Evolutionary conservation across 805 yeast species (phyloP).

Genomic region (Pichia insulana): DNA sequence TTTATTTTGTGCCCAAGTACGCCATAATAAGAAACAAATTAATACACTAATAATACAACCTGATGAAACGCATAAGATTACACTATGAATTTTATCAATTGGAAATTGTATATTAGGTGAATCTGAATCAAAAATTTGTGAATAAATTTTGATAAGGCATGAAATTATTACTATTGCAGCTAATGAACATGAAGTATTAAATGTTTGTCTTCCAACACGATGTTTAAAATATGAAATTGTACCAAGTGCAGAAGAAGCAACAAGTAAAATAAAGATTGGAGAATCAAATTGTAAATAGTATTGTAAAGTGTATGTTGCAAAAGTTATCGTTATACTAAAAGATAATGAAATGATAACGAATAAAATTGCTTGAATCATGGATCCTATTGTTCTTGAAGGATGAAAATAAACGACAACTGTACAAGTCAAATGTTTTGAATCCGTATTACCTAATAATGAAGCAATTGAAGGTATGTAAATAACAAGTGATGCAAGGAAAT

Average conservation of each 20-base stretch:
- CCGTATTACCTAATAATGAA: conserved; percentile 49
- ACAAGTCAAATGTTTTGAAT: conserved; percentile 73
- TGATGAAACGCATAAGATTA: conserved; percentile 45
- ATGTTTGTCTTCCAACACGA: conserved; percentile 54
- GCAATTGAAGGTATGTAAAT: conserved; percentile 52
- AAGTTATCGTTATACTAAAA: conserved; percentile 27
- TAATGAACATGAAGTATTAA: conserved; percentile 73
- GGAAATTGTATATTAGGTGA: conserved; percentile 39
- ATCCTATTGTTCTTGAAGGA: conserved; percentile 69
- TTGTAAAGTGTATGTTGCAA: conserved; percentile 1
- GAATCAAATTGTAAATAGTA: conserved; percentile 2
- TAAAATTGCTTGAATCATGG: conserved; percentile 65
- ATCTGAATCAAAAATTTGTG: conserved; percentile 46
- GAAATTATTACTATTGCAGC: conserved; percentile 66
- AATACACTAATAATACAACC: conserved; percentile 56
- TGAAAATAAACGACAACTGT: conserved; percentile 82
- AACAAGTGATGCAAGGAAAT: conserved; percentile 61
- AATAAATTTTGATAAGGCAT: conserved; percentile 57
- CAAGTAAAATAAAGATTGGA: conserved; percentile 5
- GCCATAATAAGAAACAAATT: conserved; percentile 53
- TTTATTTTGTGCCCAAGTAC: conserved; percentile 6
- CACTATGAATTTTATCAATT: conserved; percentile 40
- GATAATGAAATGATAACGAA: conserved; percentile 49
- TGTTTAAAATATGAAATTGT: conserved; percentile 63
- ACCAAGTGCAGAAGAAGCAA: conserved; percentile 51